A percentile compares a stretch with the other conserved stretches of the same genome.
phyloP scores from a whole-genome alignment of 192 early-diverging fungal genomes.

The Pilaira anomala region DNA sequence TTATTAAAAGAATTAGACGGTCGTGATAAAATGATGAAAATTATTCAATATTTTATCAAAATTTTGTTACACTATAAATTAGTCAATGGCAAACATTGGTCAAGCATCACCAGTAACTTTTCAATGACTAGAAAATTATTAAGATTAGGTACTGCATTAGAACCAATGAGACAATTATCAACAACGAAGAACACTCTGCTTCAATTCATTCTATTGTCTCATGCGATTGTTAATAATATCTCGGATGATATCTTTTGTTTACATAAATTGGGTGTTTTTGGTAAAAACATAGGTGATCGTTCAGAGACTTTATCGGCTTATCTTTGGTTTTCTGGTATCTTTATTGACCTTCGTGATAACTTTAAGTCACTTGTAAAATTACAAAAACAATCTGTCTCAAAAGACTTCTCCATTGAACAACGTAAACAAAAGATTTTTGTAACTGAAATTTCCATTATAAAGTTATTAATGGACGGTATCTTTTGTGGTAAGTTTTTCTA shows the following conservation, averaged over 20 bases:
- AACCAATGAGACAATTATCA: slow-evolving; percentile 55
- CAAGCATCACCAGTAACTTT: slow-evolving; percentile 61
- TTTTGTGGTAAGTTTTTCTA: slow-evolving; percentile 68
- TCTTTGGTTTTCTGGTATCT: slow-evolving; percentile 69
- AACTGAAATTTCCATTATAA: slow-evolving; percentile 52
- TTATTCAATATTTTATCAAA: slow-evolving; percentile 74
- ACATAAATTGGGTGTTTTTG: slow-evolving; percentile 64
- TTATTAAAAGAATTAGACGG: slow-evolving; percentile 72
- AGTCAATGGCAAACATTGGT: slow-evolving; percentile 31
- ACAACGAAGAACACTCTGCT: neutral
- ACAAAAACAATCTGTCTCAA: slow-evolving; percentile 7
- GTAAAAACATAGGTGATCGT: slow-evolving; percentile 44
- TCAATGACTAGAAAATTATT: slow-evolving; percentile 74
- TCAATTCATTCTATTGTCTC: slow-evolving; percentile 9
- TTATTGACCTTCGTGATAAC: slow-evolving; percentile 60
- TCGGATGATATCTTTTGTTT: slow-evolving; percentile 75
- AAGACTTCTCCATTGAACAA: slow-evolving; percentile 14
- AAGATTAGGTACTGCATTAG: slow-evolving; percentile 66
- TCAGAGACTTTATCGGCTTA: slow-evolving; percentile 60
- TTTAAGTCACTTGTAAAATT: slow-evolving; percentile 32
- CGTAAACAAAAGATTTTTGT: slow-evolving; percentile 26
- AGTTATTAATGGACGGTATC: slow-evolving; percentile 64
- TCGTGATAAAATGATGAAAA: slow-evolving; percentile 80
- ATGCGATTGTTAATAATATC: slow-evolving; percentile 53
- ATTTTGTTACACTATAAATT: slow-evolving; percentile 55